Evolutionary conservation across 371 early-diverging fungal genomes (phyloP).

Genomic region (Mortierella sp.): DNA sequence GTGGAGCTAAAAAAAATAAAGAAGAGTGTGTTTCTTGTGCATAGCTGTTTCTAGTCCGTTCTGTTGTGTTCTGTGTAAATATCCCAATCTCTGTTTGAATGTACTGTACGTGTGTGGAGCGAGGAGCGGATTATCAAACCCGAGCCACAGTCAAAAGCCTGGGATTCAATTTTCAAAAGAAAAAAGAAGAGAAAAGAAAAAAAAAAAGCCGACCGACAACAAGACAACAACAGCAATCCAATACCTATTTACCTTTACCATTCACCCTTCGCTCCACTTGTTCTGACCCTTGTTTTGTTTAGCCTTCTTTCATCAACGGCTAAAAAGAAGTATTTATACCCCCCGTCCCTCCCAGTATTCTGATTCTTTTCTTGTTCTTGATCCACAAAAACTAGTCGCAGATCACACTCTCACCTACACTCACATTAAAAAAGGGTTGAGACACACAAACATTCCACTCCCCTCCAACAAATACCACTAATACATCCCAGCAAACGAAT

Average conservation of each 20-base stretch:
- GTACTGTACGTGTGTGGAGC: background rate
- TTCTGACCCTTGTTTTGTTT: background rate
- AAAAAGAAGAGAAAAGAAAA: background rate
- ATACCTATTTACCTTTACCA: background rate
- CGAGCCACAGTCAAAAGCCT: background rate
- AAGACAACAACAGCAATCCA: no score
- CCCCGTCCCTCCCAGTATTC: background rate
- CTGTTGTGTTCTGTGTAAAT: background rate
- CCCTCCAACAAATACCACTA: background rate
- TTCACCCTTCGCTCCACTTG: background rate
- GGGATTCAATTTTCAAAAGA: background rate
- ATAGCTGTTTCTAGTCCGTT: background rate
- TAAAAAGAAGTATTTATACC: background rate
- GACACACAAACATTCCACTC: background rate
- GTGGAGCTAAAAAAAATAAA: no score
- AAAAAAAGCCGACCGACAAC: background rate
- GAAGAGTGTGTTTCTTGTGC: no score
- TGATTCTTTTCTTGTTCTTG: background rate
- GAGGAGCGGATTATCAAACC: background rate
- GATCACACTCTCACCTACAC: background rate
- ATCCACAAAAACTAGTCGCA: background rate
- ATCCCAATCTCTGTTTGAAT: background rate
- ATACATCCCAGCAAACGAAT: background rate
- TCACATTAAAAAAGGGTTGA: background rate
- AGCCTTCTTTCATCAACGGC: no score